These are phyloP conservation scores for Diutina catenulata DNA, from an alignment of 1,139 yeast genomes.

Conservation along the genomic window DNA sequence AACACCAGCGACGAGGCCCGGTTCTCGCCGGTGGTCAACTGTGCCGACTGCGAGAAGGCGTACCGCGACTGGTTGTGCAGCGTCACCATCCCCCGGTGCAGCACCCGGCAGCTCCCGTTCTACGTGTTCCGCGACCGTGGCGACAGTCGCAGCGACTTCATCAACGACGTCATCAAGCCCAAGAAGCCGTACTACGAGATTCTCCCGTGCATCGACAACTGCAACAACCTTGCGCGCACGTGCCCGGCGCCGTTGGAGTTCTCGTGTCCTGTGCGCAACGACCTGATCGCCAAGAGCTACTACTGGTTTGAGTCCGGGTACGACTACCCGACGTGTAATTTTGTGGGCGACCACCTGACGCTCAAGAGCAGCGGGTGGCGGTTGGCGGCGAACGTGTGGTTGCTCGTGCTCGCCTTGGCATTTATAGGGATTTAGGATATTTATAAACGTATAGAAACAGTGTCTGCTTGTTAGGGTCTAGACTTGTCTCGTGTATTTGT, in stretches of 20 bases:
- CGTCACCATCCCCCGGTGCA: slow-evolving; percentile 81
- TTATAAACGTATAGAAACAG: too few relatives aligned
- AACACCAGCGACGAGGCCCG: slow-evolving; percentile 56
- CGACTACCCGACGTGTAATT: slow-evolving; percentile 10
- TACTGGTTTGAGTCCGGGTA: slow-evolving; percentile 17
- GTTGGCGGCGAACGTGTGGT: too few relatives aligned
- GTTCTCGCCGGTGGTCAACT: slow-evolving; percentile 63
- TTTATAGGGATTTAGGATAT: too few relatives aligned
- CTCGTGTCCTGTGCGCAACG: slow-evolving; percentile 46
- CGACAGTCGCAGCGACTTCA: slow-evolving; percentile 50
- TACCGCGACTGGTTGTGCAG: slow-evolving; percentile 89
- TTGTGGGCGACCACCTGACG: not conserved
- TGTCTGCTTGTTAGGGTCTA: too few relatives aligned
- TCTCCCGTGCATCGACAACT: slow-evolving; percentile 75
- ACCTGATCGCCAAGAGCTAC: slow-evolving; percentile 33
- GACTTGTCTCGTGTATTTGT: too few relatives aligned
- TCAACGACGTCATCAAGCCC: slow-evolving; percentile 50
- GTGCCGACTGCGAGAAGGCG: slow-evolving; percentile 59
- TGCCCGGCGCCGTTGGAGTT: slow-evolving; percentile 77
- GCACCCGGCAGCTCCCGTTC: slow-evolving; percentile 30
- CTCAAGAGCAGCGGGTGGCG: too few relatives aligned
- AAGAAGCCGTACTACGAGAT: slow-evolving; percentile 58
- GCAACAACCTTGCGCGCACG: slow-evolving; percentile 66
- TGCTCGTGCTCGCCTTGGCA: too few relatives aligned
- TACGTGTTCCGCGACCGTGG: slow-evolving; percentile 36